These are phyloP conservation scores for Venturia carpophila DNA, from an alignment of 2,329 filamentous ascomycete species.

Conservation along the genomic window DNA sequence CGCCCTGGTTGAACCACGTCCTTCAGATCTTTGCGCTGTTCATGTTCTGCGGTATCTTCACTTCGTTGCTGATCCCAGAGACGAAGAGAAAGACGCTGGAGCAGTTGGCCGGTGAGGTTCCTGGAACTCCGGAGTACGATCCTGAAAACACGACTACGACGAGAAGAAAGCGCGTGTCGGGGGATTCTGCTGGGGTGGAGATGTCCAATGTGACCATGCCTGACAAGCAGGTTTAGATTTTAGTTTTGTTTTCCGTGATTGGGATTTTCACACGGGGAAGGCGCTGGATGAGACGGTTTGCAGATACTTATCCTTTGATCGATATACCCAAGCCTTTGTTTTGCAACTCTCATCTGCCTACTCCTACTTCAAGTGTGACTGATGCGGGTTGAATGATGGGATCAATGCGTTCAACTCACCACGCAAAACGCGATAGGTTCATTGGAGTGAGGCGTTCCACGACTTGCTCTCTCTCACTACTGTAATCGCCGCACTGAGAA, in stretches of 20 bases:
- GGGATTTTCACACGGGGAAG: no score
- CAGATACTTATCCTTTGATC: neutral
- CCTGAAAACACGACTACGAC: neutral
- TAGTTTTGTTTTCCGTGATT: no score
- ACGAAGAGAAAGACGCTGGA: conserved; percentile 69
- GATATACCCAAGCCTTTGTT: neutral
- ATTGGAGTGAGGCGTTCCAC: no score
- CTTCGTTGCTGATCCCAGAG: conserved; percentile 66
- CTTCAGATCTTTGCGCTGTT: conserved; percentile 74
- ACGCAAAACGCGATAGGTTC: no score
- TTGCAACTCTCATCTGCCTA: no score
- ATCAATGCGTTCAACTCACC: no score
- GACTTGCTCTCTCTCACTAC: no score
- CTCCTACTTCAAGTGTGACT: no score
- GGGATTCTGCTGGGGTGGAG: neutral
- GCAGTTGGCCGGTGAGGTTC: conserved; percentile 56
- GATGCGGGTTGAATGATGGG: no score
- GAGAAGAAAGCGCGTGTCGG: neutral
- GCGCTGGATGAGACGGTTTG: neutral
- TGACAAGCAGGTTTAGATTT: neutral
- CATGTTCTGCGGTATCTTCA: conserved; percentile 65
- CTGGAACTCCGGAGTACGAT: conserved; percentile 13
- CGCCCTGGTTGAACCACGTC: conserved; percentile 63
- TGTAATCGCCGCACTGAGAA: no score
- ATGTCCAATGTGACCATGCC: neutral